Evolutionary conservation across 139 green algal species (phyloP).

Genomic region (Chlamydomonas incerta): DNA sequence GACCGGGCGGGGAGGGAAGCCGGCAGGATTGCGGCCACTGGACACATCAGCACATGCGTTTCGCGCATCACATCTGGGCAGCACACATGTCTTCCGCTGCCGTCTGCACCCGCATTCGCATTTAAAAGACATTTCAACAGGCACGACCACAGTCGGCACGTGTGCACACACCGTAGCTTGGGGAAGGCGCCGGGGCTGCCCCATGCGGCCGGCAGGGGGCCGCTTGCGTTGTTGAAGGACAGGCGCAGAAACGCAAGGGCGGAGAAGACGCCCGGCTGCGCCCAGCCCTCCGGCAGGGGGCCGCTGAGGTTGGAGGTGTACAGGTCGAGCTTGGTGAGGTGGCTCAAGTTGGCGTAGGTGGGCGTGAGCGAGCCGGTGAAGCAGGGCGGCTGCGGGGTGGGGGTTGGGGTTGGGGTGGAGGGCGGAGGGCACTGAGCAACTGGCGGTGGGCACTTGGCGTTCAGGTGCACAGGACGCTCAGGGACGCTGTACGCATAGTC

Average conservation of each 20-base stretch:
- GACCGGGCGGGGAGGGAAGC: too few species aligned
- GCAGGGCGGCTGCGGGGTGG: slow-evolving; percentile 19
- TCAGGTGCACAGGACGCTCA: too few species aligned
- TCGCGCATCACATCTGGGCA: too few species aligned
- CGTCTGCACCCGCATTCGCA: too few species aligned
- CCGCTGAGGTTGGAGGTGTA: slow-evolving; percentile 36
- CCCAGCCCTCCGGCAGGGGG: slow-evolving; percentile 26
- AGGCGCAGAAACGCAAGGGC: slow-evolving; percentile 38
- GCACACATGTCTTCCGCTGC: too few species aligned
- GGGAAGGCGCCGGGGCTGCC: slow-evolving; percentile 35
- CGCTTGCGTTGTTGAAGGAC: slow-evolving; percentile 47
- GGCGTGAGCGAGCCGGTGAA: slow-evolving; percentile 1
- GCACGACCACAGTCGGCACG: too few species aligned
- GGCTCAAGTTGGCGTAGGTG: neutral
- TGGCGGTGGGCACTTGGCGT: too few species aligned
- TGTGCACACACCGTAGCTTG: slow-evolving; percentile 17
- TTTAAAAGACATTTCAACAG: too few species aligned
- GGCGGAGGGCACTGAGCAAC: too few species aligned
- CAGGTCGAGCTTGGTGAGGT: slow-evolving; percentile 35
- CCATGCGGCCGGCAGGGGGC: slow-evolving; percentile 47
- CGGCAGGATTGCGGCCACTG: too few species aligned
- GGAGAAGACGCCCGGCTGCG: neutral
- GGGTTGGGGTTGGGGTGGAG: neutral
- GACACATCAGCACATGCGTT: too few species aligned
- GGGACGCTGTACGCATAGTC: too few species aligned